Base-by-base conservation (phyloP, 2,329 filamentous ascomycete genomes). In the Epichloe aotearoae region DNA sequence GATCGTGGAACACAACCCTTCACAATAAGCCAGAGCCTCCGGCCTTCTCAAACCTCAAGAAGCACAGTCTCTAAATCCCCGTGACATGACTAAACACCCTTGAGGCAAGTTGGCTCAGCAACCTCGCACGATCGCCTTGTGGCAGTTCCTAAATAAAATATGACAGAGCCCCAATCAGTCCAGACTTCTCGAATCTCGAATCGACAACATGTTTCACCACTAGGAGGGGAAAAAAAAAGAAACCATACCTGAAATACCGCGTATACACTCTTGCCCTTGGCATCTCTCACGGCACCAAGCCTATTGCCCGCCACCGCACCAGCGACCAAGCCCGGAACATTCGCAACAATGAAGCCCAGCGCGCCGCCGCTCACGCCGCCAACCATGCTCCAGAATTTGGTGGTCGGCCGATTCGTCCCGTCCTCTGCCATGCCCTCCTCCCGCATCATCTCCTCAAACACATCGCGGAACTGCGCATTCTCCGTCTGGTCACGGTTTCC, bases 251-350 rank as follows among this genome's bases (percentile, higher is more conserved):
- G 82, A 65, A 91, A 97, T 15, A 96, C 93, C 30, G 82, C 75
- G 67, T 94, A 97, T 5, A 98, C 93, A 63, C 88, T 95, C 82
- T 96, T 97, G 20, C 90, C 90, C 69, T 83, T 89, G 34, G 86
- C 82, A 69, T 98, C 93, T 51, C 93, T 76, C 19, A 98, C 80
- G 6, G 88, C 87, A 1, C 93, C 93, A n/a, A 97, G 69, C 48
- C 90, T 72, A 69, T 96, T 97, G 11, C 93, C 93, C 0, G 90
- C 91, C 2, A 96, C 90, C 2, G 88, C 88, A 3, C 93, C 93
- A 0, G 91, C 91, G 38, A 97, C 67, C 61, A 91, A 77, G 0
- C 93, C 93, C 0, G 91, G 87, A 46, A 96, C 80, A 64, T 97
- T 97, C 30, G 84, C 93, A 26, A 97, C 78, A 58, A 98, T 98